Evolutionary conservation across 345 rosid species (phyloP), one percentile per base, ranked within the genome.

Genomic region (Citrus mangshanensis): DNA sequence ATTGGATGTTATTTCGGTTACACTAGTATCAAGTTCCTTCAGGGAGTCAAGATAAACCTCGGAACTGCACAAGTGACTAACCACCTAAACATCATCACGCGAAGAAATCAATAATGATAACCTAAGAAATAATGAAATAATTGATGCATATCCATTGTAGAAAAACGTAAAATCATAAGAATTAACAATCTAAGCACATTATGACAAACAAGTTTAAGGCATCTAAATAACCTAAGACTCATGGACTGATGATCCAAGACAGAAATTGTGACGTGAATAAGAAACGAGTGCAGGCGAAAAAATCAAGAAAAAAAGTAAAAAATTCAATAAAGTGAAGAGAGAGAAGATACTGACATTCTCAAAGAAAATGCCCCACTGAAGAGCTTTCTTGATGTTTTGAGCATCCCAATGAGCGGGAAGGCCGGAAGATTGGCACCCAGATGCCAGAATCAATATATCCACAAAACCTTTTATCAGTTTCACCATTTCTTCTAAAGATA

Each of bases 371-470:
- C 87, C 94, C 98, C 97, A 95, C 27, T 87, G 91, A 69, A 95
- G 79, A 80, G 94, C 89, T 82, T 85, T 92, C 51, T 72, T 86
- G 85, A 90, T 85, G 79, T 87, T 89, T 4, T 54, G 79, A 63
- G 87, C 79, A 77, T 95, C 94, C 95, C 97, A 95, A 69, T 86
- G 86, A 62, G 91, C 93, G 14, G 82, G 81, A 78, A 62, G 83
- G 74, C 97, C 97, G 76, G 94, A 86, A 24, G 98, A 95, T 68
- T 85, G 97, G 86, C 84, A 89, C 87, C 93, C 97, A 82, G 97
- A 89, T 77, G 91, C 89, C n/a, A 93, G 84, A 75, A 92, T 86
- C 75, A 92, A 82, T 40, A 93, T 79, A 86, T 92, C 98, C 34
- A 90, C 91, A 77, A 93, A 89, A 82, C 97, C 98, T 85, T 91